Conservation (phyloP, 1,139 yeast species). For the Pichia sp. region DNA sequence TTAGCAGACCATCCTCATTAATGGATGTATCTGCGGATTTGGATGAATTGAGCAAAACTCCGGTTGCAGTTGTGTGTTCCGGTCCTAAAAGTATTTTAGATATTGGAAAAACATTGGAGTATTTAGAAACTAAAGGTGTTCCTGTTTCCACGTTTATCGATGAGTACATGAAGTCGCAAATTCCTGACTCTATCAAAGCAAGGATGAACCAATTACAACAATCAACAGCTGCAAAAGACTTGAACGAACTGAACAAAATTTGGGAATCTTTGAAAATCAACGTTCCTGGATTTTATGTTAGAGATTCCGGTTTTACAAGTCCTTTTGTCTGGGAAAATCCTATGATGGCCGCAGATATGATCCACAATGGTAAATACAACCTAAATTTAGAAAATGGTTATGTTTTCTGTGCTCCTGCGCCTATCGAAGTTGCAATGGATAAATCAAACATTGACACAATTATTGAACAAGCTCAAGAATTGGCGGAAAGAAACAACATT, state of each 20-base stretch:
- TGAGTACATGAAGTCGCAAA: constrained; percentile 18
- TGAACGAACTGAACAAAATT: constrained; percentile 3
- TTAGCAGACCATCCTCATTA: constrained; percentile 67
- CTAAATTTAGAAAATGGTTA: constrained; percentile 59
- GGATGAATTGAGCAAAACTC: constrained; percentile 75
- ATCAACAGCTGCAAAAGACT: neutral
- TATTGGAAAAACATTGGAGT: constrained; percentile 74
- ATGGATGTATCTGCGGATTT: constrained; percentile 86
- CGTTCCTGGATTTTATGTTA: constrained; percentile 79
- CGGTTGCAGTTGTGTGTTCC: constrained; percentile 82
- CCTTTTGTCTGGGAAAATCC: constrained; percentile 55
- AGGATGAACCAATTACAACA: neutral
- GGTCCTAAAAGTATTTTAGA: constrained; percentile 88
- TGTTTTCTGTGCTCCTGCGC: constrained; percentile 80
- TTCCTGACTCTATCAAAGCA: constrained; percentile 11
- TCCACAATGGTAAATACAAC: constrained; percentile 40
- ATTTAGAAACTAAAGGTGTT: constrained; percentile 81
- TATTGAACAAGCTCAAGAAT: constrained; percentile 49
- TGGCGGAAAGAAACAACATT: constrained; percentile 48
- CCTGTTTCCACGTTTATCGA: constrained; percentile 35
- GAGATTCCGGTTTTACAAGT: constrained; percentile 66
- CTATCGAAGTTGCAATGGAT: constrained; percentile 51
- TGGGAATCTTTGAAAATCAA: constrained; percentile 24
- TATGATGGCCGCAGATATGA: constrained; percentile 53
- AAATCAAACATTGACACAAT: constrained; percentile 43